Percentiles rank a stretch among this genome's conserved stretches.
Evolutionary conservation across 345 rosid species (phyloP).

Genomic region (Garcia nutans): DNA sequence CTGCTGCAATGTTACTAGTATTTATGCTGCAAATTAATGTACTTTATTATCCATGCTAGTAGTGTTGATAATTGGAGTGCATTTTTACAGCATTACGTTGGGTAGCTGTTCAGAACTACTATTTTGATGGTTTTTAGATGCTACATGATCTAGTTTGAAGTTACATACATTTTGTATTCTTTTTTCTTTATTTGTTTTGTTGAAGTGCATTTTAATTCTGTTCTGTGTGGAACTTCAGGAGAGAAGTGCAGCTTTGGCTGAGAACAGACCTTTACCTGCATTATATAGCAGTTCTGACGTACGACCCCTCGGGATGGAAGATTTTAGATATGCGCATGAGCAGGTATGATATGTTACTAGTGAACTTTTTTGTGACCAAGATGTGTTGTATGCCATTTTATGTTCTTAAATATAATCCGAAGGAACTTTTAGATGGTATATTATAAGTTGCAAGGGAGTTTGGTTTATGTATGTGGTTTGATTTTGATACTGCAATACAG

Average conservation of each 20-base stretch:
- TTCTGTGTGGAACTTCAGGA: slow-evolving; percentile 49
- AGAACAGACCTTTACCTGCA: slow-evolving; percentile 61
- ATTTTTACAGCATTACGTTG: too few relatives aligned
- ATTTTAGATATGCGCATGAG: slow-evolving; percentile 85
- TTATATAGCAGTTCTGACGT: slow-evolving; percentile 70
- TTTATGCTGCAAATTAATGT: not conserved
- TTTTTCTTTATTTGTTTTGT: too few relatives aligned
- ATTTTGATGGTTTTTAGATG: not conserved
- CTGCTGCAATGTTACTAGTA: not conserved
- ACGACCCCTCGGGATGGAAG: slow-evolving; percentile 77
- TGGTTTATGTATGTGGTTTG: not conserved
- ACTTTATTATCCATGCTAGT: too few relatives aligned
- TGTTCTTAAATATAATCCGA: too few relatives aligned
- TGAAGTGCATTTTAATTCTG: not conserved
- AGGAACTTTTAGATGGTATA: too few relatives aligned
- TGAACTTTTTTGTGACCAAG: too few relatives aligned
- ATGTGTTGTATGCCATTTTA: too few relatives aligned
- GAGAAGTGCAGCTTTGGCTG: slow-evolving; percentile 56
- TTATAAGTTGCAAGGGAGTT: too few relatives aligned
- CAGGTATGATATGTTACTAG: slow-evolving; percentile 50
- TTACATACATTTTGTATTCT: too few relatives aligned
- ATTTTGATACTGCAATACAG: slow-evolving; percentile 33
- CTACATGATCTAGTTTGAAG: not conserved
- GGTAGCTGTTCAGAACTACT: too few relatives aligned
- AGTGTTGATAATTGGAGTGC: too few relatives aligned